Evolutionary conservation across 768 basidiomycete genomes (phyloP).

Genomic region (Pleurotus ostreatus): DNA sequence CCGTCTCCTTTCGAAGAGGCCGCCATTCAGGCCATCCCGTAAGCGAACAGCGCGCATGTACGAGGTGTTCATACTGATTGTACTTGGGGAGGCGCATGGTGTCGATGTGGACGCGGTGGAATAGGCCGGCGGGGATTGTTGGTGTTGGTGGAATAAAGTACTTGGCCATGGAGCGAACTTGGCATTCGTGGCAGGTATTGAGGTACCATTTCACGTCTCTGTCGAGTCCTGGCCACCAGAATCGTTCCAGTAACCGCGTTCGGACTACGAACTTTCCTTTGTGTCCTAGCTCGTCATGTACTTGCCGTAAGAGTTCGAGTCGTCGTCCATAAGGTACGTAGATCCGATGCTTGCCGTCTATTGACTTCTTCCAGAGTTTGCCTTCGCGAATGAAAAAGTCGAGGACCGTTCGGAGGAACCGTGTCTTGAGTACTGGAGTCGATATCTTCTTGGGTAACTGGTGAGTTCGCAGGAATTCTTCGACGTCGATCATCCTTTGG

Average conservation of each 20-base stretch:
- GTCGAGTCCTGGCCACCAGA: conserved; percentile 27
- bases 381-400: conserved; percentile 2
- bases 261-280: conserved; percentile 19
- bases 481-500: no score
- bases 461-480: no score
- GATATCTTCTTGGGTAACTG: no score
- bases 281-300: conserved; percentile 22
- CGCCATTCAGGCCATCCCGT: conserved; percentile 27
- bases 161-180: conserved; percentile 13
- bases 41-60: conserved; percentile 32
- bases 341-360: conserved; percentile 16
- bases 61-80: conserved; percentile 26
- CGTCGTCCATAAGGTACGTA: conserved; percentile 12
- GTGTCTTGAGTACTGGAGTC: no score
- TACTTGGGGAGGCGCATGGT: conserved; percentile 35
- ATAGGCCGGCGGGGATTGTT: conserved; percentile 16
- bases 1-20: conserved; percentile 23
- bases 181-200: conserved; percentile 24
- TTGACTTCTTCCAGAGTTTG: conserved; percentile 18
- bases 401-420: no score
- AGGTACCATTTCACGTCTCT: conserved; percentile 21
- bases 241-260: conserved; percentile 15
- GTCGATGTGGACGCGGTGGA: conserved; percentile 30
- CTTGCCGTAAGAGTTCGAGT: conserved; percentile 15
- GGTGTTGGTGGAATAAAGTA: conserved; percentile 18